phyloP scores from a whole-genome alignment of 2,329 filamentous ascomycete genomes.

The Aspergillus niger region DNA sequence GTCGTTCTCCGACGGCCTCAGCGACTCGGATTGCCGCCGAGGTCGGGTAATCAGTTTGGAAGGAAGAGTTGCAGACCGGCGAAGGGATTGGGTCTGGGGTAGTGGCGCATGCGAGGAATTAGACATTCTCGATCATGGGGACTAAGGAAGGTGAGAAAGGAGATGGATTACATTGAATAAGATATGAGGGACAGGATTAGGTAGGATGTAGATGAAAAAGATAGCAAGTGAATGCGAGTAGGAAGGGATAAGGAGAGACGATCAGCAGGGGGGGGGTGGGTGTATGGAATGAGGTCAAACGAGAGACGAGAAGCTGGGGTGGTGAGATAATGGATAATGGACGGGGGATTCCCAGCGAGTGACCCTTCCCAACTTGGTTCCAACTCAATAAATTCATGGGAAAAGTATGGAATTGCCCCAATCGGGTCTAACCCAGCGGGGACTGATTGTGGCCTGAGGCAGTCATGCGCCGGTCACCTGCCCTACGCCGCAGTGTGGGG shows the following conservation, averaged over 20 bases:
- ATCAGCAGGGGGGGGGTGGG: constrained; percentile 1
- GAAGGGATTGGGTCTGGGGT: constrained; percentile 31
- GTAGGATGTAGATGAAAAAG: background rate
- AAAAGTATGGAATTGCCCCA: background rate
- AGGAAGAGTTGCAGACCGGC: constrained; percentile 41
- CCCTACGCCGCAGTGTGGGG: background rate
- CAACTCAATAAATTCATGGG: constrained; percentile 4
- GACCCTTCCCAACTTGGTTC: constrained; percentile 4
- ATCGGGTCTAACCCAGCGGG: constrained; percentile 9
- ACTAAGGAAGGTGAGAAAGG: constrained; percentile 10
- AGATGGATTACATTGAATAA: constrained; percentile 21
- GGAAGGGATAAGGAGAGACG: constrained; percentile 12
- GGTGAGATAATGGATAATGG: constrained; percentile 12
- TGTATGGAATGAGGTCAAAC: too few relatives aligned
- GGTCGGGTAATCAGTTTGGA: constrained; percentile 34
- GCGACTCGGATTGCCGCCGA: constrained; percentile 30
- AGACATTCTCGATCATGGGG: constrained; percentile 35
- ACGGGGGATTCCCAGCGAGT: background rate
- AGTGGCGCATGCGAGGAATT: constrained; percentile 32
- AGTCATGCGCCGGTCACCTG: background rate
- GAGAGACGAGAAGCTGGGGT: constrained; percentile 13
- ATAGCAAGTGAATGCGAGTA: constrained; percentile 7
- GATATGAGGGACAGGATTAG: constrained; percentile 5
- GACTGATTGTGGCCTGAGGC: background rate
- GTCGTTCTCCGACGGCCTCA: constrained; percentile 39